These are phyloP conservation scores for Dactylellina parvicollis DNA, from an alignment of 2,329 filamentous ascomycete species.

Conservation along the genomic window DNA sequence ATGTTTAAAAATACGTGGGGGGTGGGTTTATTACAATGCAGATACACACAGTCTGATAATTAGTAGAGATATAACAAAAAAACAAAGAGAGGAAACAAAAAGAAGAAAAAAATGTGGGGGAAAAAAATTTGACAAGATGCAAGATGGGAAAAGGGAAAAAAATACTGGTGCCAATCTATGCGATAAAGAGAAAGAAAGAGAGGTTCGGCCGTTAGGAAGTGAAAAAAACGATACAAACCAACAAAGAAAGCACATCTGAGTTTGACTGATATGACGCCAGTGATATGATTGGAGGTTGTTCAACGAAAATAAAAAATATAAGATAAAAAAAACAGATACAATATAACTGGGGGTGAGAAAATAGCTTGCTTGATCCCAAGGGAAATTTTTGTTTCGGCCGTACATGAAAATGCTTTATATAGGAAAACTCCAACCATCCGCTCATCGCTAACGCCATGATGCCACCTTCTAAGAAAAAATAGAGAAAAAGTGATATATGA, in stretches of 20 bases:
- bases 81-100: neutral
- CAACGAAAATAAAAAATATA: slow-evolving; percentile 11
- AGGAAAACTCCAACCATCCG: slow-evolving; percentile 55
- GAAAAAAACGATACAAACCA: neutral
- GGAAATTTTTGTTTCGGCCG: slow-evolving; percentile 51
- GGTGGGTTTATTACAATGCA: slow-evolving; percentile 17
- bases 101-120: neutral
- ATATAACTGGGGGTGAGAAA: slow-evolving; percentile 27
- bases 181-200: slow-evolving; percentile 22
- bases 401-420: slow-evolving; percentile 52
- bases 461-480: slow-evolving; percentile 50
- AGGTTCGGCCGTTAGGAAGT: slow-evolving; percentile 32
- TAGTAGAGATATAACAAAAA: slow-evolving; percentile 6
- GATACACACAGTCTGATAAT: slow-evolving; percentile 16
- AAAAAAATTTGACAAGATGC: neutral
- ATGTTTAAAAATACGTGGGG: neutral
- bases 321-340: slow-evolving; percentile 37
- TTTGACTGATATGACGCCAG: slow-evolving; percentile 42
- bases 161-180: slow-evolving; percentile 40
- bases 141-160: neutral
- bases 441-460: slow-evolving; percentile 54
- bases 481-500: slow-evolving; percentile 14
- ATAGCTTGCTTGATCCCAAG: slow-evolving; percentile 37
- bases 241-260: slow-evolving; percentile 28
- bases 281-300: slow-evolving; percentile 27